Evolutionary conservation across 1,284 basidiomycete genomes (phyloP).

Genomic region (Fomitiporia mediterranea): DNA sequence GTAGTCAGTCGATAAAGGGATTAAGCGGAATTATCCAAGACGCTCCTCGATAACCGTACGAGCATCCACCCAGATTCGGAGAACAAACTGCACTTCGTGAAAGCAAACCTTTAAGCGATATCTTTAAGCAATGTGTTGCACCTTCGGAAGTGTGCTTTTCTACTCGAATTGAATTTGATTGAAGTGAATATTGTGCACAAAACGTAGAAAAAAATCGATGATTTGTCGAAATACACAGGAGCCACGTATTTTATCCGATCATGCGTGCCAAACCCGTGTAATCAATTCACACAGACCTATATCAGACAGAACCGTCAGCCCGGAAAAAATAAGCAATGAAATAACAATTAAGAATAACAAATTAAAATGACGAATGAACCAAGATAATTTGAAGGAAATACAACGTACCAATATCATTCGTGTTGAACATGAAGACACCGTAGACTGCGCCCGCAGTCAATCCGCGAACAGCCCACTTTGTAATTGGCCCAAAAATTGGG

Average conservation of each 20-base stretch:
- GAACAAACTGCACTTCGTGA: too few relatives aligned
- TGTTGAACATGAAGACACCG: constrained; percentile 97
- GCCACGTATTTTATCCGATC: constrained; percentile 11
- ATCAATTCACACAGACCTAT: constrained; percentile 70
- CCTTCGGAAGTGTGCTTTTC: too few relatives aligned
- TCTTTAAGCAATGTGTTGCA: too few relatives aligned
- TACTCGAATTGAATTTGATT: not conserved
- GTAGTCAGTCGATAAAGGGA: too few relatives aligned
- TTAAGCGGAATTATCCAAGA: too few relatives aligned
- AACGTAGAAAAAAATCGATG: not conserved
- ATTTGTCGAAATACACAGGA: not conserved
- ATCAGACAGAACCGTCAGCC: not conserved
- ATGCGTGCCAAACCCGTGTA: constrained; percentile 62
- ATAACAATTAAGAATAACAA: not conserved
- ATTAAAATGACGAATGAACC: not conserved
- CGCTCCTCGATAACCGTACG: too few relatives aligned
- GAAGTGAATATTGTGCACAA: not conserved
- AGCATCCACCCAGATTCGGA: too few relatives aligned
- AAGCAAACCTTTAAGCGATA: too few relatives aligned
- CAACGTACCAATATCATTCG: constrained; percentile 91
- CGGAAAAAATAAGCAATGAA: not conserved
- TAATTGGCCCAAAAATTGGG: constrained; percentile 67
- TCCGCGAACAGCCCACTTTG: constrained; percentile 73
- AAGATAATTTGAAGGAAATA: too few relatives aligned
- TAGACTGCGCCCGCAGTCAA: constrained; percentile 82